These are phyloP conservation scores for Taiwanofungus camphoratus DNA, from an alignment of 1,284 basidiomycete genomes.

Conservation along the genomic window DNA sequence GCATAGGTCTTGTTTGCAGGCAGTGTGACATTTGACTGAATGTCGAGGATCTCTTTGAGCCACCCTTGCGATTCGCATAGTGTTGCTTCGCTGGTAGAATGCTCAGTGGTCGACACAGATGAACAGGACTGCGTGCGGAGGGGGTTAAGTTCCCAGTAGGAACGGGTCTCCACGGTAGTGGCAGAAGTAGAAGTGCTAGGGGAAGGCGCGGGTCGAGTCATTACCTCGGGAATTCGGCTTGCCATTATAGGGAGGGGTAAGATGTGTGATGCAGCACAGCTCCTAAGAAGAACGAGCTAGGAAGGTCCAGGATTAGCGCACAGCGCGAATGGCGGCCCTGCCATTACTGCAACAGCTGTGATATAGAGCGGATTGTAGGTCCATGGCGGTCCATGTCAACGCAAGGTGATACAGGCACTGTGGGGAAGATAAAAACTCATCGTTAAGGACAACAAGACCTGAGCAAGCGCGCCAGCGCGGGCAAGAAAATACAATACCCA, in stretches of 20 bases:
- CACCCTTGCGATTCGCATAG: slow-evolving; percentile 14
- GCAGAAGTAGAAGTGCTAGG: slow-evolving; percentile 5
- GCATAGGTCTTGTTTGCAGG: neutral
- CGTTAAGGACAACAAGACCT: slow-evolving; percentile 5
- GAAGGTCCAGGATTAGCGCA: slow-evolving; percentile 10
- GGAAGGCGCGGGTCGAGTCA: slow-evolving; percentile 12
- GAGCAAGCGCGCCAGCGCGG: neutral
- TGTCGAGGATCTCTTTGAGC: slow-evolving; percentile 11
- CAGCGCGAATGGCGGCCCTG: slow-evolving; percentile 6
- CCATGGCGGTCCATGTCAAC: slow-evolving; percentile 6
- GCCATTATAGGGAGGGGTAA: slow-evolving; percentile 11
- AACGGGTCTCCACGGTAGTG: slow-evolving; percentile 3
- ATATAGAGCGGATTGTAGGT: slow-evolving; percentile 15
- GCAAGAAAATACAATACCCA: slow-evolving; percentile 5
- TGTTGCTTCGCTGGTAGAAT: slow-evolving; percentile 9
- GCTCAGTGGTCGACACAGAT: slow-evolving; percentile 1
- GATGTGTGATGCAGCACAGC: slow-evolving; percentile 10
- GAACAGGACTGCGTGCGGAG: slow-evolving; percentile 7
- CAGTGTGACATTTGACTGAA: slow-evolving; percentile 2
- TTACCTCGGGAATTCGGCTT: slow-evolving; percentile 14
- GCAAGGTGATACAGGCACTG: neutral
- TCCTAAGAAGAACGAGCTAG: slow-evolving; percentile 13
- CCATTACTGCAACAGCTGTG: neutral
- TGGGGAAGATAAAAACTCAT: slow-evolving; percentile 10
- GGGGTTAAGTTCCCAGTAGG: slow-evolving; percentile 8